Evolutionary conservation across 2,329 filamentous ascomycete genomes (phyloP), one percentile per base, ranked within the genome.

Genomic region (Epichloe festucae): DNA sequence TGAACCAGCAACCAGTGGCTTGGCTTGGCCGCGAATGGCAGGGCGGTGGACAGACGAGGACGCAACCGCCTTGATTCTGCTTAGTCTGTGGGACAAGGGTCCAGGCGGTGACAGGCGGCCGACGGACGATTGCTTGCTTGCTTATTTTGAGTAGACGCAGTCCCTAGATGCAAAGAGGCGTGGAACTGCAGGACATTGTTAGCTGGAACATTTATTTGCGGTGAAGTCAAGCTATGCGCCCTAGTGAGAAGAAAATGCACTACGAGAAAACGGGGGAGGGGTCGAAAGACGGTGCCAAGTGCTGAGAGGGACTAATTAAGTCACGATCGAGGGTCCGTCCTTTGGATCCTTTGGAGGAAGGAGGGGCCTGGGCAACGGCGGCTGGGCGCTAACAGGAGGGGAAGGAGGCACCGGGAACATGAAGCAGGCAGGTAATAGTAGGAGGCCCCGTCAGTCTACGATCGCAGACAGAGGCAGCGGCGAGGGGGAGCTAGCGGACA

Each of bases 71-170:
- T 12, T 14, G 41, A 15, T 39, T 36, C 14, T 48, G 46, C 35
- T 17, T 36, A 17, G 23, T 19, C 43, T 17, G 49, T 42, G 21
- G 19, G 36, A 42, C 50, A 43, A 50, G 53, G 54, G 56, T 54
- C 52, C 56, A 55, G 55, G 57, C 58, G 57, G 58, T 61, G 56
- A 58, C 55, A 55, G 54, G 50, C 44, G 49, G 40, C 23, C 43
- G 38, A 39, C 45, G 19, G 44, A 8, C 44, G 14, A 27, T 31
- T 39, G 39, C 19, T 27, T 46, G 14, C 19, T 14, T 31, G 19
- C 15, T 17, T 43, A 21, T 12, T 21, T 6, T 6, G 41, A 43
- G 21, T 17, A 15, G 17, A 19, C 5, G 19, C 19, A 39, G 43
- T 46, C 31, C 49, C 49, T 51, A 46, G 43, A 46, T 38, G 19